These are phyloP conservation scores for Cavenderia fasciculata DNA, from an alignment of 78 protist species.

Conservation along the genomic window DNA sequence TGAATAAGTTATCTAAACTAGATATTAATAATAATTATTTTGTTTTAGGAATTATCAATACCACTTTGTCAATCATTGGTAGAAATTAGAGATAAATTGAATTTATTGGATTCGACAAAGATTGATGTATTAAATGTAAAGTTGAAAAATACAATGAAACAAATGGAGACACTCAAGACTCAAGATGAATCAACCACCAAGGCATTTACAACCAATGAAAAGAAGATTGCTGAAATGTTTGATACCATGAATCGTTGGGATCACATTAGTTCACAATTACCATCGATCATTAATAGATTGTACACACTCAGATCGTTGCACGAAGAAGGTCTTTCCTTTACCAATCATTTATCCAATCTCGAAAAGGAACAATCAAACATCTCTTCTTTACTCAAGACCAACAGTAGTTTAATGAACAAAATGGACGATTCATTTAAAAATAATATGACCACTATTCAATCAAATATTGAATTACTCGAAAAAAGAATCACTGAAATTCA, in stretches of 20 bases:
- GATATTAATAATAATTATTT: neutral
- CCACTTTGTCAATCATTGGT: slow-evolving; percentile 60
- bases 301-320: slow-evolving; percentile 66
- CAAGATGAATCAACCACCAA: slow-evolving; percentile 43
- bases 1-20: neutral
- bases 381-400: slow-evolving; percentile 36
- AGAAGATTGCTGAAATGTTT: slow-evolving; percentile 56
- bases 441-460: slow-evolving; percentile 48
- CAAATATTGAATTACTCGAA: slow-evolving; percentile 59
- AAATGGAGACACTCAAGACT: slow-evolving; percentile 49
- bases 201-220: slow-evolving; percentile 48
- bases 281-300: slow-evolving; percentile 67
- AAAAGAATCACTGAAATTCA: slow-evolving; percentile 24
- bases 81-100: slow-evolving; percentile 48
- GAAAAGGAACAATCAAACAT: slow-evolving; percentile 74
- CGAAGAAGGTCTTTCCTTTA: slow-evolving; percentile 73
- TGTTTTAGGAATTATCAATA: slow-evolving; percentile 22
- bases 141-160: slow-evolving; percentile 38
- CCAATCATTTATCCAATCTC: slow-evolving; percentile 26
- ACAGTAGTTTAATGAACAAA: slow-evolving; percentile 41
- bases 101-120: slow-evolving; percentile 56
- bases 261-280: slow-evolving; percentile 52
- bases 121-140: slow-evolving; percentile 64
- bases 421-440: slow-evolving; percentile 73
- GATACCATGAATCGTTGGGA: slow-evolving; percentile 75